phyloP scores from a whole-genome alignment of 495 filamentous ascomycete genomes.

The Aspergillus nanangensis region DNA sequence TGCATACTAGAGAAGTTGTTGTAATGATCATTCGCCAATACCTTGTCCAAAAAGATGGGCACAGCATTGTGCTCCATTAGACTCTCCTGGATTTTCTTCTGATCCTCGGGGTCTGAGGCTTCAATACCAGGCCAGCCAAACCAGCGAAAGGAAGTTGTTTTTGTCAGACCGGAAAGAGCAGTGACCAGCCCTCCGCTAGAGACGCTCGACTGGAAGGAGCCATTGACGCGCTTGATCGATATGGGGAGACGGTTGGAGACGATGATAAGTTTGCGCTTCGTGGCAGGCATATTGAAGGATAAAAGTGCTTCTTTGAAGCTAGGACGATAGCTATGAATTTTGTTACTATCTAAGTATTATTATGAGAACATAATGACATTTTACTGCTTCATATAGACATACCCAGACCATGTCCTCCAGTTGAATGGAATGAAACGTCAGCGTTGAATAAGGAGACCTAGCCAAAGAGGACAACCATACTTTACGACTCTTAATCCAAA shows the following conservation, averaged over 20 bases:
- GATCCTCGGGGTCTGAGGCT: conserved; percentile 30
- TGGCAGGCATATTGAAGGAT: neutral
- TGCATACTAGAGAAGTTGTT: conserved; percentile 56
- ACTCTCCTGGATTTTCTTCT: conserved; percentile 38
- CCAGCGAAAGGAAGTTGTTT: conserved; percentile 84
- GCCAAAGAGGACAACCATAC: too few relatives aligned
- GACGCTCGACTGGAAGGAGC: conserved; percentile 69
- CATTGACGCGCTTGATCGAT: conserved; percentile 75
- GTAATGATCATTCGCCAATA: conserved; percentile 54
- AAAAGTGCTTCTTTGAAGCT: neutral
- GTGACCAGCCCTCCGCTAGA: conserved; percentile 89
- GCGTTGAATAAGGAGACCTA: too few relatives aligned
- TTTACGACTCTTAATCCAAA: too few relatives aligned
- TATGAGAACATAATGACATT: too few relatives aligned
- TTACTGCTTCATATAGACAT: too few relatives aligned
- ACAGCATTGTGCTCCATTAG: conserved; percentile 48
- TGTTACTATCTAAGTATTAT: too few relatives aligned
- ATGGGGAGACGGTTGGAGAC: conserved; percentile 87
- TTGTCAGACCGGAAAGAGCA: conserved; percentile 77
- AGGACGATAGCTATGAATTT: too few relatives aligned
- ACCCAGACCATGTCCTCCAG: too few relatives aligned
- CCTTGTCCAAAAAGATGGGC: conserved; percentile 49
- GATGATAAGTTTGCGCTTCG: conserved; percentile 56
- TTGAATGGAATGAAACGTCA: too few relatives aligned
- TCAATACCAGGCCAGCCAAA: conserved; percentile 91